Percentiles rank a stretch among this genome's conserved stretches.
Evolutionary conservation across 352 stramenopile species (phyloP).

Genomic region (Globisporangium carolinianum): DNA sequence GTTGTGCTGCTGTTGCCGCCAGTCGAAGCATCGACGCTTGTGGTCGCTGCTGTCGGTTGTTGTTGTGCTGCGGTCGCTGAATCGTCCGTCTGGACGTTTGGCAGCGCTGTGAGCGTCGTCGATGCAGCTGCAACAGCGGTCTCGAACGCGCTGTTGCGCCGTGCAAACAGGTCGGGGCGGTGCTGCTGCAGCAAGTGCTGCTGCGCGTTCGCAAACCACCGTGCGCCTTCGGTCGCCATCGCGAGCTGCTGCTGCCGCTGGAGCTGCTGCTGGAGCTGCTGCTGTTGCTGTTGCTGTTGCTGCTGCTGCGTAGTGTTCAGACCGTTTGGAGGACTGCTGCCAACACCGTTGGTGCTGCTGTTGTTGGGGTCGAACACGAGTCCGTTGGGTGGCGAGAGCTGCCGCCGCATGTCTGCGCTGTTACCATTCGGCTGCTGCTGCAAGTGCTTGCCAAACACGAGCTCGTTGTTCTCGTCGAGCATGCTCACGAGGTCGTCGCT

Average conservation of each 20-base stretch:
- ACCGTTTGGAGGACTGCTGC: not conserved
- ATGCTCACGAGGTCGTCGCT: conserved; percentile 79
- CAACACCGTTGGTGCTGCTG: conserved; percentile 1
- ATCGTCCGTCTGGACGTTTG: conserved; percentile 9
- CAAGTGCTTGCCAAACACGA: conserved; percentile 23
- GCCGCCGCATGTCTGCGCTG: not conserved
- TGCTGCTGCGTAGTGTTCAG: conserved; percentile 1
- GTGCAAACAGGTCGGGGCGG: conserved; percentile 9
- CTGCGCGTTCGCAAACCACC: conserved; percentile 10
- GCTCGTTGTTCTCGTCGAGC: conserved; percentile 47
- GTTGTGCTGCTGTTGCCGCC: conserved; percentile 1
- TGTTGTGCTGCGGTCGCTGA: not conserved
- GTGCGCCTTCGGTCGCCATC: conserved; percentile 10
- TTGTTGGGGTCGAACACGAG: conserved; percentile 3
- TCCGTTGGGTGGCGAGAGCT: conserved; percentile 10
- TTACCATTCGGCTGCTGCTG: conserved; percentile 12
- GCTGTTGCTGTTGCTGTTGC: conserved; percentile 12
- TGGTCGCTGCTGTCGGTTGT: not conserved
- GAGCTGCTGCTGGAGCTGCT: conserved; percentile 16
- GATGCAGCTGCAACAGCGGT: conserved; percentile 22
- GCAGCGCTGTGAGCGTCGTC: conserved; percentile 34
- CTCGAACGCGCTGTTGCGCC: conserved; percentile 20
- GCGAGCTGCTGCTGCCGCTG: conserved; percentile 16
- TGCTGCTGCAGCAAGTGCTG: conserved; percentile 13
- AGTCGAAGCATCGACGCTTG: not conserved